Base-by-base conservation (phyloP, 345 rosid species). In the Orychophragmus violaceus region DNA sequence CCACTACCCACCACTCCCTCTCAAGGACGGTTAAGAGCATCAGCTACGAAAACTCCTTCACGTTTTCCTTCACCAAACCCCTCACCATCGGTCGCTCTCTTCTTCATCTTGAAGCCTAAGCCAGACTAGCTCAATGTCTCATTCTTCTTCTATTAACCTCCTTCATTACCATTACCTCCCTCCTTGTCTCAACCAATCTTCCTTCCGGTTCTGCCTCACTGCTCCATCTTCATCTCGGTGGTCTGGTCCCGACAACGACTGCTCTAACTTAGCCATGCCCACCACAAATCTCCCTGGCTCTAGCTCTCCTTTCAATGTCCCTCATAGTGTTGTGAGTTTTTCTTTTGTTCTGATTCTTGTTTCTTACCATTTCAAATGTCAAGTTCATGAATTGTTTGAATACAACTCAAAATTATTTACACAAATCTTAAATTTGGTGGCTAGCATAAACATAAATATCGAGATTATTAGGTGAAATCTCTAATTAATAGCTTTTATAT, bases 31-130 rank as follows among this genome's bases (percentile, higher is more conserved):
- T 79, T 76, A 78, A 69, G 53, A 59, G 49, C 67, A 55, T 69
- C 66, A 62, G 66, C 59, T 49, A 18, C 75, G 94, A 87, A 82
- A 89, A 85, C 87, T 75, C 78, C 79, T 42, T 77, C 71, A 67
- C 86, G 77, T 83, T 90, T 79, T 77, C 79, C 56, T 37, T 54
- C 81, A 53, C 72, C 78, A 65, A 69, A 68, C 81, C 18, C 18
- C 55, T 63, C 59, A 55, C 60, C 6, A 50, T 24, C 54, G 25
- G 51, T 74, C 55, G 19, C 66, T 63, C 51, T 78, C 73, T 75
- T 70, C 88, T 83, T 84, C 69, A 30, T 44, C 69, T 58, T 74
- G 30, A 84, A 80, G 89, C 74, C 59, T 48, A 74, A 68, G 69
- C 42, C 55, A 54, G 41, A 27, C 39, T 17, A 44, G 12, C 19